phyloP scores from a whole-genome alignment of 257 asterid genomes.

The Gentiana dahurica region DNA sequence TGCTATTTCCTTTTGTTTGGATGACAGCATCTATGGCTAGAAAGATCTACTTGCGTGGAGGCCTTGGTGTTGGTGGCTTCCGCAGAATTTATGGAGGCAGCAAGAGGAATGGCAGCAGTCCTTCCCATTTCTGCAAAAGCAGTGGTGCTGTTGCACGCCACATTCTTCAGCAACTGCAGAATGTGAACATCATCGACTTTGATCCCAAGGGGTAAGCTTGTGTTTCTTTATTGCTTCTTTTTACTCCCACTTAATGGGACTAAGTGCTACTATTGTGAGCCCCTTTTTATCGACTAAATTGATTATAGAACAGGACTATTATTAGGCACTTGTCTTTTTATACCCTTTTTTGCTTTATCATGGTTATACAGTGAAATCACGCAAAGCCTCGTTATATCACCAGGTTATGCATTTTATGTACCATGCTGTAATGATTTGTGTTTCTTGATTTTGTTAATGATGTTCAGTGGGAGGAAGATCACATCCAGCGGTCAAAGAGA shows the following conservation, averaged over 20 bases:
- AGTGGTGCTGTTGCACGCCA: conserved; percentile 60
- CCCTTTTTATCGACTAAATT: neutral
- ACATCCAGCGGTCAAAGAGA: conserved; percentile 82
- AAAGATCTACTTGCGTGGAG: conserved; percentile 67
- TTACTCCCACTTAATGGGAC: too few relatives aligned
- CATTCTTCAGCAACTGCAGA: conserved; percentile 57
- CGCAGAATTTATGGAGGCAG: conserved; percentile 79
- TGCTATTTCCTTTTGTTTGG: neutral
- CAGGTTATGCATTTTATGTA: too few relatives aligned
- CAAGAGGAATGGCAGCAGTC: conserved; percentile 71
- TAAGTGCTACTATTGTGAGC: neutral
- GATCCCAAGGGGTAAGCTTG: conserved; percentile 47
- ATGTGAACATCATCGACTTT: conserved; percentile 43
- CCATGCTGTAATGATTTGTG: too few relatives aligned
- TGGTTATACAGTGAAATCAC: too few relatives aligned
- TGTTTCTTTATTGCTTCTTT: neutral
- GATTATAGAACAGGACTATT: neutral
- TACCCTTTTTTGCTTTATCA: too few relatives aligned
- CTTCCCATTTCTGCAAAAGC: conserved; percentile 56
- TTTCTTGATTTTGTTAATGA: neutral
- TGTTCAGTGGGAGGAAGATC: conserved; percentile 65
- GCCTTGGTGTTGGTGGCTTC: conserved; percentile 80
- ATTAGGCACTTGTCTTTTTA: too few relatives aligned
- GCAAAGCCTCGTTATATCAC: too few relatives aligned
- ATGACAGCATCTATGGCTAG: conserved; percentile 78